These are phyloP conservation scores for Exobasidium cylindrosporum DNA, from an alignment of 1,284 basidiomycete genomes.

Conservation along the genomic window DNA sequence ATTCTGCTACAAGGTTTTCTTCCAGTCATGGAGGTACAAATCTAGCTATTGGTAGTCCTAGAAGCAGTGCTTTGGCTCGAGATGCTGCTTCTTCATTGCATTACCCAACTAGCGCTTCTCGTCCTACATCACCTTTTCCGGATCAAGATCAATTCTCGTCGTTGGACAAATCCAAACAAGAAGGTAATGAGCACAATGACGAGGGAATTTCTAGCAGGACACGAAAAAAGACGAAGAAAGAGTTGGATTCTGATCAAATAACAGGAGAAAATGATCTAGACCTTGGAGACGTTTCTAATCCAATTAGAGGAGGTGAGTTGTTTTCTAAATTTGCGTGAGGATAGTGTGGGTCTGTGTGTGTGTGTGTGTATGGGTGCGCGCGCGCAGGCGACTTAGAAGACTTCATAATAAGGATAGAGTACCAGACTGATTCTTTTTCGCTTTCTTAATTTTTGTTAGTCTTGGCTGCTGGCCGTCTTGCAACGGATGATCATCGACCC, in stretches of 20 bases:
- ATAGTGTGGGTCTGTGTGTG: no score
- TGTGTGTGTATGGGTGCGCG: not conserved
- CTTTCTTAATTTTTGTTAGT: no score
- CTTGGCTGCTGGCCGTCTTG: no score
- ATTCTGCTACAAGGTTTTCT: constrained; percentile 42
- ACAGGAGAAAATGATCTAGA: not conserved
- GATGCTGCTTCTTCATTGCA: constrained; percentile 40
- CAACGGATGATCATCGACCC: not conserved
- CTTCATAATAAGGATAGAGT: no score
- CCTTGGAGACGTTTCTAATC: not conserved
- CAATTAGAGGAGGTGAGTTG: not conserved
- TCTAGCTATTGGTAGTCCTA: constrained; percentile 28
- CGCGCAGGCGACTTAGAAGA: no score
- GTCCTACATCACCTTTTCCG: constrained; percentile 14
- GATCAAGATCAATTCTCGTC: not conserved
- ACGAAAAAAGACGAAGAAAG: not conserved
- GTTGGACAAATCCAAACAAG: not conserved
- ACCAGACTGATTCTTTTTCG: no score
- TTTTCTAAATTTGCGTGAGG: no score
- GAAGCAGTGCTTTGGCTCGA: constrained; percentile 46
- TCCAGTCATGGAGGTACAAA: constrained; percentile 27
- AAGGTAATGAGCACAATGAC: not conserved
- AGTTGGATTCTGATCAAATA: not conserved
- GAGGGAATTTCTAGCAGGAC: not conserved
- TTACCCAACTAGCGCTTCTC: constrained; percentile 40